phyloP scores from a whole-genome alignment of 73 alveolate genomes.

The Paramecium sonneborni region DNA sequence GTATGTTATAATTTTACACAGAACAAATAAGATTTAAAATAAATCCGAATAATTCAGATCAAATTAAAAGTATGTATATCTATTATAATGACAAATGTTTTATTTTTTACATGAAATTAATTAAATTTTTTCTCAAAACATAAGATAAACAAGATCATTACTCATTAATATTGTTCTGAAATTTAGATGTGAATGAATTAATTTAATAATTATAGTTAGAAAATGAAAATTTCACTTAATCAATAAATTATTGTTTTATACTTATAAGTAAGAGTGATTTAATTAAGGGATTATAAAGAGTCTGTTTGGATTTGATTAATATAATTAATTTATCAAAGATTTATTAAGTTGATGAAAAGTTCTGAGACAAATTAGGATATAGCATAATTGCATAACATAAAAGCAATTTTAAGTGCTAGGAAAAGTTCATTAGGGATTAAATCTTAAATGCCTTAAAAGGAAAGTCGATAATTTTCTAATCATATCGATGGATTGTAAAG shows the following conservation, averaged over 20 bases:
- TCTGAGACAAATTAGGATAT: not conserved
- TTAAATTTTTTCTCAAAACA: too few relatives aligned
- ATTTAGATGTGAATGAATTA: too few relatives aligned
- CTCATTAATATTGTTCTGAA: too few relatives aligned
- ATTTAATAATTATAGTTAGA: not conserved
- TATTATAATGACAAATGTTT: too few relatives aligned
- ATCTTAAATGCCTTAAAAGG: not conserved
- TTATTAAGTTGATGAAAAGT: not conserved
- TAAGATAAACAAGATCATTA: too few relatives aligned
- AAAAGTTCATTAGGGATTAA: not conserved
- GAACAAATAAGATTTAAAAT: too few relatives aligned
- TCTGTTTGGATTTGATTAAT: not conserved
- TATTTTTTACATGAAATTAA: too few relatives aligned
- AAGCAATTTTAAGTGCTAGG: not conserved
- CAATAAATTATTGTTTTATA: not conserved
- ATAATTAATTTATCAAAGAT: not conserved
- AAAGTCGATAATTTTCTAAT: not conserved
- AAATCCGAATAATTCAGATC: too few relatives aligned
- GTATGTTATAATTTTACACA: too few relatives aligned
- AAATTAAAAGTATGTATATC: too few relatives aligned
- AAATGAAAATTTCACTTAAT: not conserved
- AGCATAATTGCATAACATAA: not conserved
- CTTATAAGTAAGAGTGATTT: not conserved
- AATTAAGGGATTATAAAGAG: not conserved
- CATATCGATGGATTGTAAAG: not conserved